phyloP scores from a whole-genome alignment of 306 rosid genomes.

The Spatholobus suberectus region DNA sequence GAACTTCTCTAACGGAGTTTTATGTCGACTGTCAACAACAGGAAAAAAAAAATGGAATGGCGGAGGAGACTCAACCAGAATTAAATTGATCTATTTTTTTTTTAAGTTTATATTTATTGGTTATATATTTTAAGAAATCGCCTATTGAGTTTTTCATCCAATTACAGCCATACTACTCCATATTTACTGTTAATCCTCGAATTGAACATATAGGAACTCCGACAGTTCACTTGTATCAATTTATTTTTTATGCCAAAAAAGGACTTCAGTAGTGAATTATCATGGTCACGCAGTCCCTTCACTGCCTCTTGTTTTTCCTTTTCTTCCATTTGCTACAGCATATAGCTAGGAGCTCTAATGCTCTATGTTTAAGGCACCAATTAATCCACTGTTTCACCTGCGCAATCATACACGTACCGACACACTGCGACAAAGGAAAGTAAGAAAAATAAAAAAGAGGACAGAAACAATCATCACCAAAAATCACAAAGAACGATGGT shows the following conservation, averaged over 20 bases:
- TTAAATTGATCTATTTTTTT: too few relatives aligned
- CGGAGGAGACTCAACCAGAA: too few relatives aligned
- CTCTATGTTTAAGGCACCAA: neutral
- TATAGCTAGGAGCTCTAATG: too few relatives aligned
- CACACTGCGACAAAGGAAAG: neutral
- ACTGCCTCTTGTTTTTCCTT: neutral
- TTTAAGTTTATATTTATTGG: too few relatives aligned
- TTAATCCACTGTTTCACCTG: neutral
- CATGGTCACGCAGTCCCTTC: neutral
- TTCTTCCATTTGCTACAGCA: neutral
- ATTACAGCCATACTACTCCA: too few relatives aligned
- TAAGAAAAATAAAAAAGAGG: neutral
- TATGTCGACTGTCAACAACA: too few relatives aligned
- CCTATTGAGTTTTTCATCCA: too few relatives aligned
- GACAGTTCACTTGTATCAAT: neutral
- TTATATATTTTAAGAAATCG: too few relatives aligned
- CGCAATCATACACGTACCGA: neutral
- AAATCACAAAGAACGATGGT: neutral
- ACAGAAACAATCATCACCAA: neutral
- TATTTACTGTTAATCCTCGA: too few relatives aligned
- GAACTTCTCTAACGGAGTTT: too few relatives aligned
- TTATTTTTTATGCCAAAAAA: neutral
- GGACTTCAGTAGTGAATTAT: neutral
- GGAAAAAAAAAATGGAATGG: too few relatives aligned
- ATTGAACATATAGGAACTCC: too few relatives aligned